These are phyloP conservation scores for Pascua sp. DNA, from an alignment of 1,284 basidiomycete genomes.

Conservation along the genomic window DNA sequence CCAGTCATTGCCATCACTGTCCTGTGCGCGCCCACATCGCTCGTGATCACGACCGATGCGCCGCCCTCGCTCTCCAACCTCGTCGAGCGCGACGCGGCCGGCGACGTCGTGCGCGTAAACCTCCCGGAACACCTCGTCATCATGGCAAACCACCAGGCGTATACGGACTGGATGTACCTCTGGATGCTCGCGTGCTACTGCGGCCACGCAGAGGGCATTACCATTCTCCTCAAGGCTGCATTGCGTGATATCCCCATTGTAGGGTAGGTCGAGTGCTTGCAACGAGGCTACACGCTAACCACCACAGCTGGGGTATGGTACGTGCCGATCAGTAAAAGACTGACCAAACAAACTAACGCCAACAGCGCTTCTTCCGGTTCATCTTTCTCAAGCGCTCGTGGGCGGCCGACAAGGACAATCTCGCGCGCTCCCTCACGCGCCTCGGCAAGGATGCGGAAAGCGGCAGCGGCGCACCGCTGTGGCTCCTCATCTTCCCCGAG, in stretches of 20 bases:
- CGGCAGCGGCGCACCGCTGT: slow-evolving; percentile 64
- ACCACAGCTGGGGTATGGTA: slow-evolving; percentile 4
- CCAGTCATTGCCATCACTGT: slow-evolving; percentile 55
- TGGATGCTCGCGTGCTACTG: slow-evolving; percentile 82
- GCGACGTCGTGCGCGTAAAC: slow-evolving; percentile 61
- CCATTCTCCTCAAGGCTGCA: slow-evolving; percentile 85
- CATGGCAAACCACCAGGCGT: slow-evolving; percentile 80
- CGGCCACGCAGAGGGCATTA: slow-evolving; percentile 62
- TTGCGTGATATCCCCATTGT: slow-evolving; percentile 82
- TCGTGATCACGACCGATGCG: slow-evolving; percentile 61
- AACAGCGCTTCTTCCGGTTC: slow-evolving; percentile 79
- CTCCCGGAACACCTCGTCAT: slow-evolving; percentile 73
- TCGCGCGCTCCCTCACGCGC: slow-evolving; percentile 47
- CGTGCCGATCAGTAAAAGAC: background rate
- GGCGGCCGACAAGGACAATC: slow-evolving; percentile 69
- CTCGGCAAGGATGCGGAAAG: slow-evolving; percentile 57
- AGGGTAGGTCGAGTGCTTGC: slow-evolving; percentile 69
- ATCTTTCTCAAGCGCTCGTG: slow-evolving; percentile 83
- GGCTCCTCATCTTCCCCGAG: slow-evolving; percentile 86
- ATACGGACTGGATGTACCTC: slow-evolving; percentile 81
- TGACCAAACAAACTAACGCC: background rate
- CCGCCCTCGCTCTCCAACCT: slow-evolving; percentile 42
- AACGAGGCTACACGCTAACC: slow-evolving; percentile 54
- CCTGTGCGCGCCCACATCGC: slow-evolving; percentile 73
- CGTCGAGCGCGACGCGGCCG: slow-evolving; percentile 56